phyloP scores from a whole-genome alignment of 1,284 basidiomycete species.

The Ganoderma lucidum region DNA sequence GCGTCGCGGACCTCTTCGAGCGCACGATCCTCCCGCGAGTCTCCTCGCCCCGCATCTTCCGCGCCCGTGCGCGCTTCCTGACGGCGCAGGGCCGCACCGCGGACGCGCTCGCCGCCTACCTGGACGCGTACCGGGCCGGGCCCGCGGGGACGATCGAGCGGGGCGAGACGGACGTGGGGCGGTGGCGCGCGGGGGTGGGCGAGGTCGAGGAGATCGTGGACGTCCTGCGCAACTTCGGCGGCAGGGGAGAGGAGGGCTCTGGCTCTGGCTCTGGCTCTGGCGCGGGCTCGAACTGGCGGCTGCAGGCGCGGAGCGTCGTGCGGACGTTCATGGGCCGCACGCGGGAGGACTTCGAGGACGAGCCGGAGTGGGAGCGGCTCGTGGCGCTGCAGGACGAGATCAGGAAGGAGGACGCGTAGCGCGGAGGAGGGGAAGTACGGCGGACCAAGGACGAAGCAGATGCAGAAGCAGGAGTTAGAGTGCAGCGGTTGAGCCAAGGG shows the following conservation, averaged over 20 bases:
- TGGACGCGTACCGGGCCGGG: constrained; percentile 84
- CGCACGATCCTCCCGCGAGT: constrained; percentile 81
- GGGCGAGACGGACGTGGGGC: constrained; percentile 68
- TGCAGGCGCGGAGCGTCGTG: constrained; percentile 89
- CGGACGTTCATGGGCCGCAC: constrained; percentile 88
- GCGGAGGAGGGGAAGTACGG: neutral
- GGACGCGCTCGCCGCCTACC: constrained; percentile 81
- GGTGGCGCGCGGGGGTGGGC: constrained; percentile 77
- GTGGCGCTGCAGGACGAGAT: constrained; percentile 67
- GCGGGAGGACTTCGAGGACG: constrained; percentile 86
- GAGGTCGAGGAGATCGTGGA: constrained; percentile 89
- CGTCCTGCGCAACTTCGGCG: constrained; percentile 82
- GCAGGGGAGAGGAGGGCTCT: constrained; percentile 42
- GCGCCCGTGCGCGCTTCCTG: constrained; percentile 82
- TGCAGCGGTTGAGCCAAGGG: neutral
- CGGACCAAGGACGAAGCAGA: neutral
- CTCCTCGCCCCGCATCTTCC: constrained; percentile 80
- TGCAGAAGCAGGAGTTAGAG: neutral
- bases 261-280: constrained; percentile 24
- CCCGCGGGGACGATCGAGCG: constrained; percentile 73
- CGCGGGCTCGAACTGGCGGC: constrained; percentile 74
- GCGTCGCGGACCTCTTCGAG: constrained; percentile 79
- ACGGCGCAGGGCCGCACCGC: constrained; percentile 77
- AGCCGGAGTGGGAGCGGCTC: constrained; percentile 83
- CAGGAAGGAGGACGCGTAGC: constrained; percentile 37